phyloP scores from a whole-genome alignment of 2,329 filamentous ascomycete species.

The Zasmidium angulare region DNA sequence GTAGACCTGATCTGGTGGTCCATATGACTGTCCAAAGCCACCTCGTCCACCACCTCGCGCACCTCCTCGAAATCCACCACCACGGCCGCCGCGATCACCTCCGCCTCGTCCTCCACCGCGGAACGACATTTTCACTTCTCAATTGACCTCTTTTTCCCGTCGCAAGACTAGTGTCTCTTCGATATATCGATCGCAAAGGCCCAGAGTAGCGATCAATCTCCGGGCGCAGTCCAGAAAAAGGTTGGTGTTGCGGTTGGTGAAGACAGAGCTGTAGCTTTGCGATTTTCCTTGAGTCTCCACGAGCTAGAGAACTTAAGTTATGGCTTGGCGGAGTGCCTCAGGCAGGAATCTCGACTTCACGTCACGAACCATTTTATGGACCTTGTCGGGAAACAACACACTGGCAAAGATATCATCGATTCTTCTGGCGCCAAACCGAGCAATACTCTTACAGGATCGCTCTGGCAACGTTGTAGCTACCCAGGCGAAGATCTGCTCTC shows the following conservation, averaged over 20 bases:
- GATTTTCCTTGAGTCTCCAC: no score
- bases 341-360: no score
- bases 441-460: no score
- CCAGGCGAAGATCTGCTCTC: not conserved
- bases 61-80: constrained; percentile 30
- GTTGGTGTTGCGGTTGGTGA: not conserved
- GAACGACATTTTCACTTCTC: constrained; percentile 25
- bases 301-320: no score
- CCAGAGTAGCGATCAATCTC: not conserved
- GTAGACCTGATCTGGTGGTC: constrained; percentile 45
- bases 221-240: not conserved
- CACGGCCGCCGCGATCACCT: constrained; percentile 24
- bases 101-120: constrained; percentile 26
- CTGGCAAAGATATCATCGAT: no score
- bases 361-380: no score
- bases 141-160: constrained; percentile 6
- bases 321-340: no score
- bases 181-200: constrained; percentile 1
- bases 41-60: constrained; percentile 31
- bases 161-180: constrained; percentile 4
- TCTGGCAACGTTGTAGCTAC: not conserved
- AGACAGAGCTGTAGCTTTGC: not conserved
- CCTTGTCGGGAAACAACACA: no score
- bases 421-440: no score
- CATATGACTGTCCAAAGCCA: constrained; percentile 40